Evolutionary conservation across 1,284 basidiomycete species (phyloP).

Genomic region (Porogramme epimiltina): DNA sequence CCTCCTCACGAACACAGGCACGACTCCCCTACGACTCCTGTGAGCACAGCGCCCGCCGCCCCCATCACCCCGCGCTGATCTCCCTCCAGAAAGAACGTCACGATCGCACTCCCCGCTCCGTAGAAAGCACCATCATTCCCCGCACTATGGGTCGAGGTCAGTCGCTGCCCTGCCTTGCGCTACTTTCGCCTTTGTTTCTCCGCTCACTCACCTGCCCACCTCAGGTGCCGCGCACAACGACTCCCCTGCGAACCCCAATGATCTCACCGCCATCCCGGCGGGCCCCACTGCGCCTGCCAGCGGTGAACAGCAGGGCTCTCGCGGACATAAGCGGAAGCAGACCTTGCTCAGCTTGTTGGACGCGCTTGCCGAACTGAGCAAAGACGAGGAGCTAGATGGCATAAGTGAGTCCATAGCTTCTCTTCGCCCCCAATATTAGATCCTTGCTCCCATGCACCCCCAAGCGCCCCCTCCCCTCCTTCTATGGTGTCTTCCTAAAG

Average conservation of each 20-base stretch:
- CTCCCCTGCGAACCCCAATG: constrained; percentile 29
- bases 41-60: neutral
- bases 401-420: constrained; percentile 36
- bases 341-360: constrained; percentile 69
- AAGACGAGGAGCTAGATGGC: constrained; percentile 45
- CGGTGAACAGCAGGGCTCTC: neutral
- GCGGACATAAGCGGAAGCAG: constrained; percentile 47
- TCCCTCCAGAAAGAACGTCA: neutral
- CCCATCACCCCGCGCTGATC: neutral
- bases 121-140: constrained; percentile 10
- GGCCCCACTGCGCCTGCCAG: constrained; percentile 10
- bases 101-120: constrained; percentile 12
- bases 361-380: constrained; percentile 56
- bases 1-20: constrained; percentile 10
- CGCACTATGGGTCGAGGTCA: constrained; percentile 26
- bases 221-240: constrained; percentile 5
- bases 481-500: no score
- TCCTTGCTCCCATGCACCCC: no score
- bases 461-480: no score
- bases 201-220: neutral
- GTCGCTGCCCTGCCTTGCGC: neutral
- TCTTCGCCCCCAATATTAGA: neutral
- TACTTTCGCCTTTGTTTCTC: neutral
- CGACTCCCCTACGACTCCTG: constrained; percentile 11
- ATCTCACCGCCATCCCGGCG: constrained; percentile 27